Percentiles rank a stretch among this genome's conserved stretches.
Evolutionary conservation across 208 protist genomes (phyloP).

Genomic region (Leishmania amazonensis): DNA sequence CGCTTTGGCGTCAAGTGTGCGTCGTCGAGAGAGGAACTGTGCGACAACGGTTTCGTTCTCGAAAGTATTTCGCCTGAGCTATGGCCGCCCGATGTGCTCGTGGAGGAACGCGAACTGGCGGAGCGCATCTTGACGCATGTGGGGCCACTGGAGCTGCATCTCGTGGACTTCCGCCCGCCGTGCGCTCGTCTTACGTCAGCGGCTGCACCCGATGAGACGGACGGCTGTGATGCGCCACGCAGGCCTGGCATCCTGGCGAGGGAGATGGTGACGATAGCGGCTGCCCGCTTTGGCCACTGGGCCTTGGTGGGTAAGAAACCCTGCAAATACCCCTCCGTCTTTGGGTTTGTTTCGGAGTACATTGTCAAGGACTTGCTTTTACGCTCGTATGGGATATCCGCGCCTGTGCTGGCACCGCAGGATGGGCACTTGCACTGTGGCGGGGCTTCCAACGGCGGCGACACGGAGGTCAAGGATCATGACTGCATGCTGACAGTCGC

Average conservation of each 20-base stretch:
- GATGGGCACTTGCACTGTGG: too few relatives aligned
- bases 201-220: not conserved
- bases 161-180: conserved; percentile 37
- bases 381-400: not conserved
- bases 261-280: conserved; percentile 8
- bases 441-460: not conserved
- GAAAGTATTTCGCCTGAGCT: conserved; percentile 4
- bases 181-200: not conserved
- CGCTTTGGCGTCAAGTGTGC: conserved; percentile 17
- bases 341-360: conserved; percentile 40
- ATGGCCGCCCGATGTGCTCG: conserved; percentile 43
- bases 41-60: conserved; percentile 13
- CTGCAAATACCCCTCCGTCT: conserved; percentile 24
- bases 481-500: not conserved
- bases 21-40: conserved; percentile 7
- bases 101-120: conserved; percentile 36
- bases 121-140: conserved; percentile 30
- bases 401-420: not conserved
- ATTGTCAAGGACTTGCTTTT: conserved; percentile 22
- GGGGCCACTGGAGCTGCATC: conserved; percentile 40
- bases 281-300: conserved; percentile 22
- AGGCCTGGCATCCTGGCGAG: not conserved
- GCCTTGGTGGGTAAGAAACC: conserved; percentile 34
- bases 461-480: not conserved
- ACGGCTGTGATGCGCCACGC: not conserved